These are phyloP conservation scores for Fusarium algeriense DNA, from an alignment of 2,329 filamentous ascomycete genomes.

Conservation along the genomic window DNA sequence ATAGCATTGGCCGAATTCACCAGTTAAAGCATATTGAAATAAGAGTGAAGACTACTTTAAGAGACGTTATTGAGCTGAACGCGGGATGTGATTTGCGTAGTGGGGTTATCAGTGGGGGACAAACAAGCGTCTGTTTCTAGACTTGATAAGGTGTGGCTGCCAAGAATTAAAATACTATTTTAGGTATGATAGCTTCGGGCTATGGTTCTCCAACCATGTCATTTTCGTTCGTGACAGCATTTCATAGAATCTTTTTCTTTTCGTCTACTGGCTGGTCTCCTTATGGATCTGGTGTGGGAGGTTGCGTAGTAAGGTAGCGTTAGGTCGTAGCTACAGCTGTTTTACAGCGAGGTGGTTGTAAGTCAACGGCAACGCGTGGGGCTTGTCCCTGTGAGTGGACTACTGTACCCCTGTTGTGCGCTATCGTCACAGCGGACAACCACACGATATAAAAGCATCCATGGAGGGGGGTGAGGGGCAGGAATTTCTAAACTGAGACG, in stretches of 20 bases:
- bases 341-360: slow-evolving; percentile 10
- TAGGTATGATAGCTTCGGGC: neutral
- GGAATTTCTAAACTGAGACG: slow-evolving; percentile 12
- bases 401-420: slow-evolving; percentile 16
- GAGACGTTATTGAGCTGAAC: slow-evolving; percentile 6
- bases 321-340: neutral
- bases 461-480: slow-evolving; percentile 28
- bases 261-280: neutral
- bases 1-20: neutral
- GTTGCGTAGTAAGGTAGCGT: neutral
- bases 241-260: neutral
- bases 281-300: neutral
- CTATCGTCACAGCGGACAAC: slow-evolving; percentile 37
- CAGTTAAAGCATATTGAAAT: neutral
- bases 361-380: slow-evolving; percentile 23
- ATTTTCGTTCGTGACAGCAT: neutral
- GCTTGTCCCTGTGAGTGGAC: slow-evolving; percentile 21
- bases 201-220: neutral
- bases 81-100: slow-evolving; percentile 43
- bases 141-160: neutral
- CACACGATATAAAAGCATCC: slow-evolving; percentile 4
- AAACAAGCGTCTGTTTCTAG: neutral
- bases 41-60: slow-evolving; percentile 1
- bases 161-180: neutral
- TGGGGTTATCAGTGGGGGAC: slow-evolving; percentile 21